Base-by-base conservation (phyloP, 2,329 filamentous ascomycete genomes). In the Trichoderma brevicompactum region DNA sequence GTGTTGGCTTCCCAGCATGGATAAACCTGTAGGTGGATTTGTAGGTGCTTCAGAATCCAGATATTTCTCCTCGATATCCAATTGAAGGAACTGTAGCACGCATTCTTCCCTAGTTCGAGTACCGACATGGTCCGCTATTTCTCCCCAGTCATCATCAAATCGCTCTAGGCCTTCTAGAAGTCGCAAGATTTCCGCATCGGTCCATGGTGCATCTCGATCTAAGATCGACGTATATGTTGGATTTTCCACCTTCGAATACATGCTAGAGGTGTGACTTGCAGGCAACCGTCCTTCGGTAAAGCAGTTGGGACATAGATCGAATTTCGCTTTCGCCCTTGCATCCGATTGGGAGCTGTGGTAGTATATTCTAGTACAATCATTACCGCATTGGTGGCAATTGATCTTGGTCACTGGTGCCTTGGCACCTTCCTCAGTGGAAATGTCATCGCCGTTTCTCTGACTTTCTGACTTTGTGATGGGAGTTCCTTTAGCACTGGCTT, bases 21-120 rank as follows among this genome's bases (percentile, higher is more conserved):
- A 82, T 64, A 91, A 81, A 7, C 87, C 85, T 1, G 80, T 85
- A 10, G 82, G 83, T 54, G 82, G 81, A 65, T 80, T 82, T 61
- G 85, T 77, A 2, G 76, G 72, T 3, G 73, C 71, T 72, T 94
- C 89, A 7, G 92, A 88, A 72, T 98, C 94, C 9, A 97, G 82
- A 74, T 97, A 99, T 76, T 96, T 96, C 80, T 97, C 94, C 77
- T 98, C 95, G 68, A 99, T 99, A 71, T 97, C 94, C 41, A 99
- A 83, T 74, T 97, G 93, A 69, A 99, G 79, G 81, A 99, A 99
- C 76, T 97, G 95, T 72, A 98, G 85, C 15, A 98, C 94, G 76
- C 95, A 99, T 79, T 99, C 94, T 77, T 99, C 96, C 61, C 92
- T 86, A 1, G 93, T 97, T 67, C 94, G 89, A 2, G 92, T 96